A percentile compares a stretch with the other conserved stretches of the same genome.
These are phyloP conservation scores for Cladosporium cucumerinum DNA, from an alignment of 2,329 filamentous ascomycete genomes.

Conservation along the genomic window DNA sequence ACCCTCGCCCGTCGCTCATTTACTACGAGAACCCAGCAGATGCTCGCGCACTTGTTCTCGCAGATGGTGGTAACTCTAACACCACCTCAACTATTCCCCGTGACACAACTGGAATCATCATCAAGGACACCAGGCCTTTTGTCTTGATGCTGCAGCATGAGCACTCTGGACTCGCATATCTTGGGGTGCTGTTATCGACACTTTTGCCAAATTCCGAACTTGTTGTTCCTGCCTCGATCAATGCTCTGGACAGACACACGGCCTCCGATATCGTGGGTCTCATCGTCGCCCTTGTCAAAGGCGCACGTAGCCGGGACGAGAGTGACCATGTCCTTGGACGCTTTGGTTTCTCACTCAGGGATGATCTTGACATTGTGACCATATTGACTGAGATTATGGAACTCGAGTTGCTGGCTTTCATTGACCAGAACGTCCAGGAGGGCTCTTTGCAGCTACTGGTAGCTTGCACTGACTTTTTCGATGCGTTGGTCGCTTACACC, in stretches of 20 bases:
- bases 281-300: conserved; percentile 64
- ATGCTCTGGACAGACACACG: conserved; percentile 54
- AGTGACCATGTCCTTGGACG: conserved; percentile 48
- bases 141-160: conserved; percentile 70
- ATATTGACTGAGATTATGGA: conserved; percentile 86
- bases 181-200: conserved; percentile 72
- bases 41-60: conserved; percentile 7
- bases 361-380: conserved; percentile 69
- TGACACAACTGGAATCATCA: conserved; percentile 66
- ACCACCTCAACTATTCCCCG: conserved; percentile 60
- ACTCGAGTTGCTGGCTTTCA: conserved; percentile 52
- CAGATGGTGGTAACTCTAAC: conserved; percentile 3
- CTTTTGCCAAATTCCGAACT: conserved; percentile 52
- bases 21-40: neutral
- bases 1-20: conserved; percentile 16
- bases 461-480: conserved; percentile 76
- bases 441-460: conserved; percentile 65
- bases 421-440: conserved; percentile 55
- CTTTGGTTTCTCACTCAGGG: conserved; percentile 46
- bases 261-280: conserved; percentile 71
- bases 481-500: conserved; percentile 65
- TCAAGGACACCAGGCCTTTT: conserved; percentile 73
- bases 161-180: conserved; percentile 75
- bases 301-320: conserved; percentile 29
- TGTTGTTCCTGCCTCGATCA: conserved; percentile 15